Base-by-base conservation (phyloP, 768 basidiomycete species). In the Hygrophorus russula region DNA sequence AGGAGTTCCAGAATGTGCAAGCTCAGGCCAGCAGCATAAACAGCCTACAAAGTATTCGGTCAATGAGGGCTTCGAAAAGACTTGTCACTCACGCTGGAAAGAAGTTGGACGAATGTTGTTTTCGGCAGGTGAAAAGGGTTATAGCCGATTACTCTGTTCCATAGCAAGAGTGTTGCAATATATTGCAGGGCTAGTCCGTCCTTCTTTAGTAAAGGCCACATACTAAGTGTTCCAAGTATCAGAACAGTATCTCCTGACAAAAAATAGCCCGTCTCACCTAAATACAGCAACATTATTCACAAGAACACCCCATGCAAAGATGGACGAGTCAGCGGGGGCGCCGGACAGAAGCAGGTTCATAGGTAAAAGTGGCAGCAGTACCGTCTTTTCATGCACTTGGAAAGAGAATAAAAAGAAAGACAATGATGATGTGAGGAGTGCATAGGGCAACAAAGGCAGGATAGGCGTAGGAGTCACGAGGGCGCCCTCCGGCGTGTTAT, bases 351-450 rank as follows among this genome's bases (percentile, higher is more conserved):
- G 67, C 13, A 97, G 67, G 0, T 82, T 87, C 20, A 92, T 66
- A 0, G 93, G 93, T 49, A 97, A 59, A 15, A 98, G 67, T 2
- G 92, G 90, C 1, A 97, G 56, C 13, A 96, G 57, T 32, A 97
- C 86, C 2, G 83, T 82, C 68, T 96, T 97, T 60, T 97, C 93
- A 59, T 96, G 93, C 31, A 93, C 92, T 55, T 96, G 92, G 61
- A 94, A 94, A 5, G 91, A 92, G 66, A 94, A 93, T 27, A 97
- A 68, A 66, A 94, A 97, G 71, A 97, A 96, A 7, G 91, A 84
- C 69, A 97, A 74, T 0, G 87, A 84, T 1, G 78, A 80, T 5
- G 77, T 80, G 47, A 91, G 72, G 19, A 96, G 68, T 2, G 85
- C 80, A 50, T 87, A 84, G 0, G 84, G 85, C 3, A 97, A 69